phyloP scores from a whole-genome alignment of 257 asterid genomes.

The Ballota nigra region DNA sequence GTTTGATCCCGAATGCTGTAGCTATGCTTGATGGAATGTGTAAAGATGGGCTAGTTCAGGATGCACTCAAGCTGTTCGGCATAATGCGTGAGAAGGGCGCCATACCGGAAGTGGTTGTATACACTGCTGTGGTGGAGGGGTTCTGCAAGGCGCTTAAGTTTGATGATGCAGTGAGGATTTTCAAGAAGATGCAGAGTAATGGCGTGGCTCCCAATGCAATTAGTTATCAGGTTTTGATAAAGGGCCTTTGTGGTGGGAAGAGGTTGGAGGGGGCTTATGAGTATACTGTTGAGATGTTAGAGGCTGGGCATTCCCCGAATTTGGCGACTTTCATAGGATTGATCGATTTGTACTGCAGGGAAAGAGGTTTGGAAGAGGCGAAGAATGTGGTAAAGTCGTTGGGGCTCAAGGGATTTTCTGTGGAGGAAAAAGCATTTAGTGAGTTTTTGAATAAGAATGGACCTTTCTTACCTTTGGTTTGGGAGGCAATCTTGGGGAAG shows the following conservation, averaged over 20 bases:
- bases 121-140: constrained; percentile 89
- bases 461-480: constrained; percentile 70
- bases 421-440: constrained; percentile 61
- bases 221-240: constrained; percentile 55
- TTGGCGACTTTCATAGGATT: constrained; percentile 54
- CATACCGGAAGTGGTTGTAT: constrained; percentile 81
- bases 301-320: constrained; percentile 71
- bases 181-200: constrained; percentile 70
- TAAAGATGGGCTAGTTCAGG: constrained; percentile 86
- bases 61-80: constrained; percentile 80
- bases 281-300: constrained; percentile 60
- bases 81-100: constrained; percentile 85
- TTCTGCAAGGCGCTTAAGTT: constrained; percentile 77
- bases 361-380: constrained; percentile 70
- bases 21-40: constrained; percentile 94
- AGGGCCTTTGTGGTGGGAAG: constrained; percentile 54
- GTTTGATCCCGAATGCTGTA: constrained; percentile 86
- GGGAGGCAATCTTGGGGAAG: constrained; percentile 85
- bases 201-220: constrained; percentile 65
- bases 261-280: constrained; percentile 62
- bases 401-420: constrained; percentile 58
- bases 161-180: constrained; percentile 68
- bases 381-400: constrained; percentile 38
- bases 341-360: constrained; percentile 64
- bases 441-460: constrained; percentile 83